Base-by-base conservation (phyloP, 352 stramenopile genomes). In the Phytophthora tubulina region DNA sequence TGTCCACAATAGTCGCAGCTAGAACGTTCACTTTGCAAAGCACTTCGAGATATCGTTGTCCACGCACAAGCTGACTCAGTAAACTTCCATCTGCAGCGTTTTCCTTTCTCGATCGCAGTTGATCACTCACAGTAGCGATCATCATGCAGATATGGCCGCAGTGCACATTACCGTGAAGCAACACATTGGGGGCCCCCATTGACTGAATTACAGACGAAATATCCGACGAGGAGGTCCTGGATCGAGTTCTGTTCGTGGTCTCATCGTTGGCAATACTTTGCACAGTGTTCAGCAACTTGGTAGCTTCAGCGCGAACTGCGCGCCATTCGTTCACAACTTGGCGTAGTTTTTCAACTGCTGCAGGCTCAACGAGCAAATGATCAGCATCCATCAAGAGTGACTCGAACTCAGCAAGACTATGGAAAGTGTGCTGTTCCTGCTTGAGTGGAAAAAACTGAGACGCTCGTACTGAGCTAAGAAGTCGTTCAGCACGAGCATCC, bases 21-120 rank as follows among this genome's bases (percentile, higher is more conserved):
- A 81, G 38, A 0, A 62, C 62, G 11, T 83, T 83, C 36, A 79
- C 76, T 13, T 70, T 69, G 33, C 69, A 68, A 50, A 83, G 61
- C 45, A 72, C 65, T 45, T 77, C 64, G 3, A 83, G 31, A 33
- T 79, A 83, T n/a, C 62, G 36, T 35, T 54, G 64, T 0, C 72
- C 72, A 27, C 53, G 33, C 14, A 41, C 38, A 4, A 82, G 62
- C 41, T 74, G 63, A 4, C 36, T 60, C 7, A 67, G 32, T 4
- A 80, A 64, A 21, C 46, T 71, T 5, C 59, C 68, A 15, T 61
- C 39, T 30, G 15, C 41, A 10, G 49, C 56, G 35, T 42, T 69
- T 39, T 77, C 73, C 36, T 65, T 63, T 27, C 66, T 75, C 1
- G 44, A 52, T 39, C 58, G 63, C n/a, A 80, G 58, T 2, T 49